A percentile compares a stretch with the other conserved stretches of the same genome.
These are phyloP conservation scores for Pythium volutum DNA, from an alignment of 352 stramenopile species.

Conservation along the genomic window DNA sequence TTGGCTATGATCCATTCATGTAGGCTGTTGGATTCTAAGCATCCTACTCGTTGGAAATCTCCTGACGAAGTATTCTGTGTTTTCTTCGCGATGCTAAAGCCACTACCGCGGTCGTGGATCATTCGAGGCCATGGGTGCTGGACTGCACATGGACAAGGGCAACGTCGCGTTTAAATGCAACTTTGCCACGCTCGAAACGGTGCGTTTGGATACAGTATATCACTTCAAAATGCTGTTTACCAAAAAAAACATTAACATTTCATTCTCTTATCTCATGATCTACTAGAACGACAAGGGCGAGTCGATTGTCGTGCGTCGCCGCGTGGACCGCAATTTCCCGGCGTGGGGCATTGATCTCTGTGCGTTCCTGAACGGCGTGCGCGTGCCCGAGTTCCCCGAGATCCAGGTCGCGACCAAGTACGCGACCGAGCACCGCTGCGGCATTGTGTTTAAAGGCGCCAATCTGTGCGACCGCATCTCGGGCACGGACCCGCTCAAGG, in stretches of 20 bases:
- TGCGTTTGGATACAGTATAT: too few relatives aligned
- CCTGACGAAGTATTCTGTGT: too few relatives aligned
- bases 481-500: constrained; percentile 85
- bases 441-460: constrained; percentile 81
- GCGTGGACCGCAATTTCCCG: constrained; percentile 84
- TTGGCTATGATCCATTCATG: constrained; percentile 84
- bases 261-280: neutral
- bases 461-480: constrained; percentile 84
- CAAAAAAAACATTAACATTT: neutral
- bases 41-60: neutral
- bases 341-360: constrained; percentile 83
- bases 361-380: constrained; percentile 62
- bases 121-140: constrained; percentile 87
- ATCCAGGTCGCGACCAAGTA: constrained; percentile 81
- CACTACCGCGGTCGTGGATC: constrained; percentile 83
- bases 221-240: too few relatives aligned
- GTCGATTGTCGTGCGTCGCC: constrained; percentile 62
- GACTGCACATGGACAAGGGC: constrained; percentile 77
- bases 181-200: constrained; percentile 73
- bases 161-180: constrained; percentile 90
- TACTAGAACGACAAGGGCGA: constrained; percentile 48
- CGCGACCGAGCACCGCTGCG: constrained; percentile 84
- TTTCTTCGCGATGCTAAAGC: too few relatives aligned
- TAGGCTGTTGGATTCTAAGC: constrained; percentile 27
- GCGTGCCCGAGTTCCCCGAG: constrained; percentile 55